Evolutionary conservation across 2,329 filamentous ascomycete genomes (phyloP).

Genomic region (Aspergillus niger): DNA sequence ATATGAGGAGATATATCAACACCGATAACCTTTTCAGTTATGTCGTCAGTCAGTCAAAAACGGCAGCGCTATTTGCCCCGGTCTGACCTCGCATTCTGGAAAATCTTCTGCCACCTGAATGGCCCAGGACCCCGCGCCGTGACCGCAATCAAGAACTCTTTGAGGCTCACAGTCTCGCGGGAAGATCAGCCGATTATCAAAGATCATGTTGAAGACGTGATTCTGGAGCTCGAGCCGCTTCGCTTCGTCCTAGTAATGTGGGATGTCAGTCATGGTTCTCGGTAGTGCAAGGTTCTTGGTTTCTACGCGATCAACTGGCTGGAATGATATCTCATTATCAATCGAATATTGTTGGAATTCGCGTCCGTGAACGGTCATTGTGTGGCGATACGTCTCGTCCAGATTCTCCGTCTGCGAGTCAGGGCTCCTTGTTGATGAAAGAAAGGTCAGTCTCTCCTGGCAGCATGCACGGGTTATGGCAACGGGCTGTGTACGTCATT

Average conservation of each 20-base stretch:
- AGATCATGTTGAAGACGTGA: slow-evolving; percentile 62
- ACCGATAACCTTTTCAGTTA: slow-evolving; percentile 61
- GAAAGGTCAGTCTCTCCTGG: slow-evolving; percentile 29
- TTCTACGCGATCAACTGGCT: slow-evolving; percentile 69
- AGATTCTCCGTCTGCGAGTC: slow-evolving; percentile 53
- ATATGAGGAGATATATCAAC: slow-evolving; percentile 73
- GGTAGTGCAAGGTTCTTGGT: neutral
- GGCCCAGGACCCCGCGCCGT: slow-evolving; percentile 71
- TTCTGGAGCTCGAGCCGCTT: slow-evolving; percentile 67
- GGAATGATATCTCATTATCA: slow-evolving; percentile 66
- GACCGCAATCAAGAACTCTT: slow-evolving; percentile 71
- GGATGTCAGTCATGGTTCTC: slow-evolving; percentile 11
- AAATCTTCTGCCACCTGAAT: slow-evolving; percentile 66
- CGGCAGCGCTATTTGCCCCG: slow-evolving; percentile 2
- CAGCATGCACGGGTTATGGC: slow-evolving; percentile 7
- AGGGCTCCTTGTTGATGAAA: slow-evolving; percentile 39
- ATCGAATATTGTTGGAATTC: slow-evolving; percentile 69
- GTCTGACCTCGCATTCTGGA: slow-evolving; percentile 64
- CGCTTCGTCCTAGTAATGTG: slow-evolving; percentile 62
- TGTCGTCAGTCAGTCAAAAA: slow-evolving; percentile 19
- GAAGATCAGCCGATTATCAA: slow-evolving; percentile 69
- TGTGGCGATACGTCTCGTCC: slow-evolving; percentile 62
- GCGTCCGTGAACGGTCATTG: slow-evolving; percentile 62
- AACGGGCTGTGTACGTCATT: slow-evolving; percentile 34
- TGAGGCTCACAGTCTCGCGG: slow-evolving; percentile 62